phyloP scores from a whole-genome alignment of 2,329 filamentous ascomycete genomes.

The Xylaria sp. region DNA sequence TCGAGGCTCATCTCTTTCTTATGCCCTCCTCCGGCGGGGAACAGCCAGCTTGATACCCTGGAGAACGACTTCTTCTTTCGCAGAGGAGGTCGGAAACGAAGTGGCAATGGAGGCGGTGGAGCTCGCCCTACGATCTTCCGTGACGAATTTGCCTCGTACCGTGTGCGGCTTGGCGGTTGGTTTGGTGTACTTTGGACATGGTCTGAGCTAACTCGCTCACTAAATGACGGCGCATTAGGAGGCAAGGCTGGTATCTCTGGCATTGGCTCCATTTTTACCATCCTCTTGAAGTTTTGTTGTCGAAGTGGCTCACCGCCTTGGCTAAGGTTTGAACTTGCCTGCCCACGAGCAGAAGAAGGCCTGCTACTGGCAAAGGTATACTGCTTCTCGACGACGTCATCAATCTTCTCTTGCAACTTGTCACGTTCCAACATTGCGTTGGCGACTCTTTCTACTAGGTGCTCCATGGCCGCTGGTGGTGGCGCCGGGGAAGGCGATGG shows the following conservation, averaged over 20 bases:
- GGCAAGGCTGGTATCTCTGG: conserved; percentile 63
- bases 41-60: conserved; percentile 64
- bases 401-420: conserved; percentile 62
- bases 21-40: conserved; percentile 42
- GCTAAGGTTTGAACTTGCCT: conserved; percentile 38
- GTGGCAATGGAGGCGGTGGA: conserved; percentile 61
- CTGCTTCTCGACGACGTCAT: conserved; percentile 64
- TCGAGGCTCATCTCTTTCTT: conserved; percentile 51
- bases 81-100: conserved; percentile 64
- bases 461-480: conserved; percentile 50
- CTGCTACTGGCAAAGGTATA: conserved; percentile 61
- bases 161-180: conserved; percentile 43
- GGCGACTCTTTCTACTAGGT: conserved; percentile 61
- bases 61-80: conserved; percentile 72
- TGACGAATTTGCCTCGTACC: conserved; percentile 44
- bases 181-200: conserved; percentile 44
- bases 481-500: conserved; percentile 32
- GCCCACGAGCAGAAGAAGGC: conserved; percentile 57
- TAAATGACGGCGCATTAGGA: conserved; percentile 62
- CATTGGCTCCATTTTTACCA: conserved; percentile 55
- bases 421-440: conserved; percentile 65
- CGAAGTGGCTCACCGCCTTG: not conserved
- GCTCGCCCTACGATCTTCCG: conserved; percentile 46
- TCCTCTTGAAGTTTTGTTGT: conserved; percentile 11
- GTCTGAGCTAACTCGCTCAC: conserved; percentile 58